phyloP scores from a whole-genome alignment of 2,329 filamentous ascomycete genomes.

The Macroventuria anomochaeta region DNA sequence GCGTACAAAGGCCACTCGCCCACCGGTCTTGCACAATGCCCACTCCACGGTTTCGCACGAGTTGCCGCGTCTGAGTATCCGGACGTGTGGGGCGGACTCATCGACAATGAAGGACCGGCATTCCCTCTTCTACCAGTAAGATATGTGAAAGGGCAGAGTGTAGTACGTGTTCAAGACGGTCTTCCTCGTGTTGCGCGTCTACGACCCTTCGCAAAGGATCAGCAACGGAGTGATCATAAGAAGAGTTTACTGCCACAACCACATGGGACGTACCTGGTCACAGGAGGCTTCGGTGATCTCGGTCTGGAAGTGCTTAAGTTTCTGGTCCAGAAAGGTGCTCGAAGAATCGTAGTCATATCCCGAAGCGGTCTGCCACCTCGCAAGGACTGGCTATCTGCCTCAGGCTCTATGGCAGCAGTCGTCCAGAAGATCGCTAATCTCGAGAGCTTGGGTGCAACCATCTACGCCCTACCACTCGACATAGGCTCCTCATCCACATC shows the following conservation, averaged over 20 bases:
- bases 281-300: conserved; percentile 52
- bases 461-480: conserved; percentile 49
- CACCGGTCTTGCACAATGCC: conserved; percentile 45
- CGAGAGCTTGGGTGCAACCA: conserved; percentile 36
- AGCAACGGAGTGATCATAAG: conserved; percentile 12
- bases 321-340: conserved; percentile 51
- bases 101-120: conserved; percentile 41
- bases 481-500: conserved; percentile 36
- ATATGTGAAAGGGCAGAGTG: conserved; percentile 38
- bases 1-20: conserved; percentile 31
- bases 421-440: conserved; percentile 24
- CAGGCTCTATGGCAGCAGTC: conserved; percentile 16
- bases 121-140: conserved; percentile 11
- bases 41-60: conserved; percentile 48
- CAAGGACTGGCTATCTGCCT: conserved; percentile 33
- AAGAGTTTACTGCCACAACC: conserved; percentile 30
- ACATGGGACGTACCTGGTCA: conserved; percentile 55
- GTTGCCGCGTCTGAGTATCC: conserved; percentile 52
- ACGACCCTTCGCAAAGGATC: conserved; percentile 30
- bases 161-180: conserved; percentile 51
- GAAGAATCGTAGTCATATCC: conserved; percentile 52
- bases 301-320: conserved; percentile 50
- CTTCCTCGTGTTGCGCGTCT: conserved; percentile 45
- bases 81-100: conserved; percentile 49
- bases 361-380: conserved; percentile 49